Conservation (phyloP, 805 yeast genomes). For the Dipodascus geniculatus region DNA sequence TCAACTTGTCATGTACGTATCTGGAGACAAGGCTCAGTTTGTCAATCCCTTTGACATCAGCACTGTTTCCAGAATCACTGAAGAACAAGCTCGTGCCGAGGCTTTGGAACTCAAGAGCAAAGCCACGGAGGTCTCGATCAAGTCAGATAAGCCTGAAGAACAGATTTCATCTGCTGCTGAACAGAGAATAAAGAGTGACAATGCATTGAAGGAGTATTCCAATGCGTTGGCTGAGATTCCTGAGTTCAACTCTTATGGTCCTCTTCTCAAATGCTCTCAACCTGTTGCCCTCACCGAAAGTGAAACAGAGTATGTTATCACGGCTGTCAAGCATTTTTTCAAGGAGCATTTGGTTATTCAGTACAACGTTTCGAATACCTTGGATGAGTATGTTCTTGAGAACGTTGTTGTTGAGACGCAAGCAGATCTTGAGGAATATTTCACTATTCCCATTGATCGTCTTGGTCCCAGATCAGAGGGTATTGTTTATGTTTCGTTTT, state of each 20-base stretch:
- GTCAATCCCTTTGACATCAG: slow-evolving; percentile 59
- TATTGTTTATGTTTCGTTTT: slow-evolving; percentile 65
- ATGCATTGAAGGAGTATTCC: slow-evolving; percentile 33
- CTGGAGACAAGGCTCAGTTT: slow-evolving; percentile 34
- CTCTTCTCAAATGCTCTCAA: slow-evolving; percentile 57
- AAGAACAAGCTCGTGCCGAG: slow-evolving; percentile 28
- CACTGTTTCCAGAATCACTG: slow-evolving; percentile 41
- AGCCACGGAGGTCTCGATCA: slow-evolving; percentile 51
- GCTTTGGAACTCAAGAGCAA: slow-evolving; percentile 31
- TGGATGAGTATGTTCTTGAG: slow-evolving; percentile 63
- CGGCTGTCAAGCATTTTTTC: slow-evolving; percentile 73
- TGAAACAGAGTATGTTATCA: slow-evolving; percentile 88
- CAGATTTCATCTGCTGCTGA: slow-evolving; percentile 14
- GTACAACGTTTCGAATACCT: slow-evolving; percentile 74
- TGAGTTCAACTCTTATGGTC: slow-evolving; percentile 64
- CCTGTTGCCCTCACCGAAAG: slow-evolving; percentile 67
- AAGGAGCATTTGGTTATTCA: slow-evolving; percentile 64
- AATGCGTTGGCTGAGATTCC: slow-evolving; percentile 60
- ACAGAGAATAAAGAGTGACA: slow-evolving; percentile 12
- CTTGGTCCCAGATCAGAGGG: slow-evolving; percentile 63
- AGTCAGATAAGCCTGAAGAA: slow-evolving; percentile 36
- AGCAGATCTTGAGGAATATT: slow-evolving; percentile 47
- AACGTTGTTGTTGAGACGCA: slow-evolving; percentile 39
- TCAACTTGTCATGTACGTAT: slow-evolving; percentile 60
- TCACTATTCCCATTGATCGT: slow-evolving; percentile 60